These are phyloP conservation scores for Oryza australiensis DNA, from an alignment of 176 grass and related monocot species.

Conservation along the genomic window DNA sequence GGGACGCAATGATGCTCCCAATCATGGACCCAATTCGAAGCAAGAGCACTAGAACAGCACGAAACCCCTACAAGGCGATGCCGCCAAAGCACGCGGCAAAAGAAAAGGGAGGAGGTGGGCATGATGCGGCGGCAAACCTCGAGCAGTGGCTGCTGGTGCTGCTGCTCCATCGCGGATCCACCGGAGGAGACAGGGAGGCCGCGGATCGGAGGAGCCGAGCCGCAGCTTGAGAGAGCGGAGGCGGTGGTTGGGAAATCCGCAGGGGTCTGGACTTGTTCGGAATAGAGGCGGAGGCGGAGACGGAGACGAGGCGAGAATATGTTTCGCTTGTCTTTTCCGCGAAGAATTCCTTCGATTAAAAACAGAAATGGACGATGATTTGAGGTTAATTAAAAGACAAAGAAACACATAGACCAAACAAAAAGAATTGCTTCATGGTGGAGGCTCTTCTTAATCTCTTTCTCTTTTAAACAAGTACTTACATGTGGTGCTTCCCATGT, in stretches of 20 bases:
- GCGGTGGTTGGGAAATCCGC: not conserved
- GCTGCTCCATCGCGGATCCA: constrained; percentile 41
- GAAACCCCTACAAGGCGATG: not conserved
- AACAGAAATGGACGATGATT: not conserved
- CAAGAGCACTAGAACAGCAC: not conserved
- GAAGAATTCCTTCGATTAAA: not conserved
- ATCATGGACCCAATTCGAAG: not conserved
- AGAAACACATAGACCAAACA: not conserved
- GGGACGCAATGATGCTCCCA: not conserved
- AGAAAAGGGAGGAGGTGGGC: not conserved
- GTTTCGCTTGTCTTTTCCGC: not conserved
- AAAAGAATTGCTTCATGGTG: not conserved
- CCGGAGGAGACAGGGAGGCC: not conserved
- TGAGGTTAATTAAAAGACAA: no score
- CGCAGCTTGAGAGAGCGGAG: not conserved
- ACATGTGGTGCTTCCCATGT: no score
- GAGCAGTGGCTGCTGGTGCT: constrained; percentile 26
- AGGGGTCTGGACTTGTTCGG: not conserved
- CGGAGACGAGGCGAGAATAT: not conserved
- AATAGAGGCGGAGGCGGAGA: not conserved
- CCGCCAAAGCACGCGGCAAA: not conserved
- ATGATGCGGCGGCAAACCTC: constrained; percentile 19
- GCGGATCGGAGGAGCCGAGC: constrained; percentile 15
- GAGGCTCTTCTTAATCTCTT: no score
- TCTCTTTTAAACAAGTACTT: no score